Percentiles rank a stretch among this genome's conserved stretches.
Conservation (phyloP, 768 basidiomycete genomes). For the Suillus subaureus region DNA sequence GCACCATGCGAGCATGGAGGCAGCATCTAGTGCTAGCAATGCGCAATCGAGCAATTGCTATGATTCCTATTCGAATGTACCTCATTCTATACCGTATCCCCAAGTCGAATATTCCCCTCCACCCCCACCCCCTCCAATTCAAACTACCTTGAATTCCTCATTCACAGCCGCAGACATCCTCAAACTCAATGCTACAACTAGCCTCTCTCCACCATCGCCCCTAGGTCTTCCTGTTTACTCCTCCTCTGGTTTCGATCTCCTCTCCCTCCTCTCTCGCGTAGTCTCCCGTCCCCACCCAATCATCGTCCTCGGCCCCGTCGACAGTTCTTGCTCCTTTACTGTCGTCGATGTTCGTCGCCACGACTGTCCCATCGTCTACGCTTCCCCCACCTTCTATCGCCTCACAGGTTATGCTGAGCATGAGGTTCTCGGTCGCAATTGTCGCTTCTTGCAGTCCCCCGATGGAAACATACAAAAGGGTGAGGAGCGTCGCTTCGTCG, state of each 20-base stretch:
- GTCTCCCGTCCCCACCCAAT: constrained; percentile 71
- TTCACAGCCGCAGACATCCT: constrained; percentile 11
- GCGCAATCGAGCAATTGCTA: constrained; percentile 1
- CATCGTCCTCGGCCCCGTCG: constrained; percentile 86
- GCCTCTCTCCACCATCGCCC: constrained; percentile 33
- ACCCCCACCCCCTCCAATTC: constrained; percentile 3
- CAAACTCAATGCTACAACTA: constrained; percentile 5
- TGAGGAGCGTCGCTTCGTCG: constrained; percentile 58
- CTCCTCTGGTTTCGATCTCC: constrained; percentile 86
- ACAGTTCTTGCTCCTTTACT: constrained; percentile 89
- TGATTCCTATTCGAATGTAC: constrained; percentile 6
- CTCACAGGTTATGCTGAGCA: constrained; percentile 74
- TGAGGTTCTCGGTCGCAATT: constrained; percentile 89
- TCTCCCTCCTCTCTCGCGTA: constrained; percentile 80
- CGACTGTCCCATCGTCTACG: constrained; percentile 90
- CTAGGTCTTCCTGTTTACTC: constrained; percentile 74
- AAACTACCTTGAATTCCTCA: not conserved
- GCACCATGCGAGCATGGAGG: constrained; percentile 9
- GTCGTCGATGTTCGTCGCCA: constrained; percentile 82
- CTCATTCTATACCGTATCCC: constrained; percentile 1
- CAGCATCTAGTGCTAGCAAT: not conserved
- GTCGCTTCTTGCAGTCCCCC: constrained; percentile 88
- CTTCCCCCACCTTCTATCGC: constrained; percentile 78
- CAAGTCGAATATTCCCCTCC: constrained; percentile 4
- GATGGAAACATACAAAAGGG: constrained; percentile 54